A percentile compares a stretch with the other conserved stretches of the same genome.
Evolutionary conservation across 257 asterid species (phyloP).

Genomic region (Misopates orontium): DNA sequence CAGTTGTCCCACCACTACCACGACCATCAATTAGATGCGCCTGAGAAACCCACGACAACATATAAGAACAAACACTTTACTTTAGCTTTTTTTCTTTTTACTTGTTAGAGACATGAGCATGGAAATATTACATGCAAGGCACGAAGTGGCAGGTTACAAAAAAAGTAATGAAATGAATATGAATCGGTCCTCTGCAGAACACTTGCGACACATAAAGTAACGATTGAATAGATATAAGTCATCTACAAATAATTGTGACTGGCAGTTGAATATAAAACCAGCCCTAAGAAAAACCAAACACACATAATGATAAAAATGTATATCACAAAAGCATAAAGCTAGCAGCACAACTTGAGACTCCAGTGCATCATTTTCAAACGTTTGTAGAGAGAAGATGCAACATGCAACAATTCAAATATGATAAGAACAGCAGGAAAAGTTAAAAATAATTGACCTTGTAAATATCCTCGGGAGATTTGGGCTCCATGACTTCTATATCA

Average conservation of each 20-base stretch:
- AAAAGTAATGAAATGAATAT: too few relatives aligned
- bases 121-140: too few relatives aligned
- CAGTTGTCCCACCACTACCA: slow-evolving; percentile 81
- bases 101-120: background rate
- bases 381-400: slow-evolving; percentile 10
- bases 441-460: slow-evolving; percentile 62
- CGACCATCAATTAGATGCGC: slow-evolving; percentile 96
- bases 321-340: background rate
- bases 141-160: too few relatives aligned
- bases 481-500: slow-evolving; percentile 98
- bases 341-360: background rate
- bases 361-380: background rate
- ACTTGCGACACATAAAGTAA: too few relatives aligned
- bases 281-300: background rate
- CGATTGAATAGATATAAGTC: too few relatives aligned
- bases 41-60: slow-evolving; percentile 39
- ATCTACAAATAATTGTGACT: too few relatives aligned
- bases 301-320: background rate
- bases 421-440: slow-evolving; percentile 4
- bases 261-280: too few relatives aligned
- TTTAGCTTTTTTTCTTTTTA: slow-evolving; percentile 2
- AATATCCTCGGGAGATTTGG: slow-evolving; percentile 95
- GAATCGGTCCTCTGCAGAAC: too few relatives aligned
- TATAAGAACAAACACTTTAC: slow-evolving; percentile 3
- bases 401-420: slow-evolving; percentile 20